Base-by-base conservation (phyloP, 2,329 filamentous ascomycete species). In the Fusarium neocosmosporiellum region DNA sequence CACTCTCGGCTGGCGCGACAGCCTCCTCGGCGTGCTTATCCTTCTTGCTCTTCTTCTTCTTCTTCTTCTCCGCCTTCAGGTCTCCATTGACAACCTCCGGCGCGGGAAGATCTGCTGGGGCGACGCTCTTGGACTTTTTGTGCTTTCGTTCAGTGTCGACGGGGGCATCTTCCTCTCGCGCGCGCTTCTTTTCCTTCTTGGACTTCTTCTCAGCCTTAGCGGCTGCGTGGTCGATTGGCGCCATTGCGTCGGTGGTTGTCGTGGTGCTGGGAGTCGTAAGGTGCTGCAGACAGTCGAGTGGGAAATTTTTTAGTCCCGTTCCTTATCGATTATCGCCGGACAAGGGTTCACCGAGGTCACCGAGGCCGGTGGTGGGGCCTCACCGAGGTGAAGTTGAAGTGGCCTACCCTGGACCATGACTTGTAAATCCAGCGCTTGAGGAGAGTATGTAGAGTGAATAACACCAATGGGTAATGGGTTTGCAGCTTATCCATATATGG, bases 51-150 rank as follows among this genome's bases (percentile, higher is more conserved):
- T 78, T 80, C 76, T 79, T 80, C 74, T 77, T 78, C 74, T 77
- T 78, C 67, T 81, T 78, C 59, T 73, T 73, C 14, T 73, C 67
- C 0, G 69, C 70, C 60, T 80, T 79, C 68, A 82, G 78, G 66
- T 82, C 82, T 50, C 76, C 77, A 57, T 74, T 77, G 50, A 54
- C 46, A 14, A 43, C 66, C 75, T 80, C 77, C 24, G 70, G 61
- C 41, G 71, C 67, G 48, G 71, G 59, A n/a, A 59, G 59, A 37
- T 79, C 78, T 53, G 69, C 78, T 5, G 22, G 41, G 57, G 77
- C 83, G 78, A 83, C 83, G 82, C 81, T 86, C 78, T 86, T 87
- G 7, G 86, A 85, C 67, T 85, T 86, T 74, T 88, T 88, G 75
- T 86, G 82, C 78, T 85, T 86, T 75, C 84, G 84, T 67, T 87